Evolutionary conservation across 768 basidiomycete genomes (phyloP).

Genomic region (Collybia sordida): DNA sequence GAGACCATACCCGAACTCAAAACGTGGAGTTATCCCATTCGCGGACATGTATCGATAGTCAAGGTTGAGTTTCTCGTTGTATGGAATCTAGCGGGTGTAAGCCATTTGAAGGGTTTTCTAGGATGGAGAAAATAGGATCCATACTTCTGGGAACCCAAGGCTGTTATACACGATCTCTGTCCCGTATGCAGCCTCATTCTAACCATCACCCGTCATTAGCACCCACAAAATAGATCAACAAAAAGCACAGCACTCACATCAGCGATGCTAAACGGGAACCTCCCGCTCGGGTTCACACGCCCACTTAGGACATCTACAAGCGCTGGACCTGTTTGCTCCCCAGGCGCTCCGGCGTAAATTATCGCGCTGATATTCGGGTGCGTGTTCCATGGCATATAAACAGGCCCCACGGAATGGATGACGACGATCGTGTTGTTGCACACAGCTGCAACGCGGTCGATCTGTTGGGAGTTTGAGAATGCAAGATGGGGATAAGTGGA

Average conservation of each 20-base stretch:
- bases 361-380: constrained; percentile 74
- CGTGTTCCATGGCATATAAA: constrained; percentile 71
- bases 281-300: constrained; percentile 69
- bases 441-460: constrained; percentile 58
- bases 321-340: constrained; percentile 78
- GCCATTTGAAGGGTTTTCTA: constrained; percentile 25
- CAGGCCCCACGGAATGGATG: constrained; percentile 74
- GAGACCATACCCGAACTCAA: constrained; percentile 72
- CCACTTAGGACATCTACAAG: constrained; percentile 81
- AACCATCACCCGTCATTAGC: background rate
- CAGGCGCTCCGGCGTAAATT: constrained; percentile 54
- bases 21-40: constrained; percentile 50
- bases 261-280: constrained; percentile 74
- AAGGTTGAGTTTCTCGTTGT: constrained; percentile 62
- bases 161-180: constrained; percentile 3
- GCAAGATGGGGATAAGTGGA: constrained; percentile 22
- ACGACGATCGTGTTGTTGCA: constrained; percentile 82
- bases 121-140: background rate
- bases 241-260: constrained; percentile 35
- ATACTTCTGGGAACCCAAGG: constrained; percentile 1
- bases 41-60: constrained; percentile 70
- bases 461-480: constrained; percentile 27
- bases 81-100: constrained; percentile 48
- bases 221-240: too few species aligned
- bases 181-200: constrained; percentile 1